Evolutionary conservation across 108 stramenopile species (phyloP).

Genomic region (Nitzschia inconspicua): DNA sequence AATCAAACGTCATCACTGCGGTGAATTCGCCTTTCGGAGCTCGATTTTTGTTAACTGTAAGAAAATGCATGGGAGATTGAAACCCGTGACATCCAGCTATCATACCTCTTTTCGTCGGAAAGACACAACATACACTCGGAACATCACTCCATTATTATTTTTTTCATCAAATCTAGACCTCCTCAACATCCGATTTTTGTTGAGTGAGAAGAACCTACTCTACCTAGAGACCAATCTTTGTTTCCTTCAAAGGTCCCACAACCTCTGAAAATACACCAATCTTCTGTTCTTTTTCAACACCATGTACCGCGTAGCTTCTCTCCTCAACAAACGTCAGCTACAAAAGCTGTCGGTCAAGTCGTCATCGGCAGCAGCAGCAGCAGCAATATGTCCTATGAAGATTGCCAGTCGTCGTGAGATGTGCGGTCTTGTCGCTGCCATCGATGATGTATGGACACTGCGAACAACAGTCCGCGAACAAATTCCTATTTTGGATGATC

Average conservation of each 20-base stretch:
- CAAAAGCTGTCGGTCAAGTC: background rate
- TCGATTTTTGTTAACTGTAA: no score
- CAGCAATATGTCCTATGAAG: background rate
- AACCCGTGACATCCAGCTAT: no score
- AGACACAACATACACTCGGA: no score
- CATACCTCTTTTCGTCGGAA: no score
- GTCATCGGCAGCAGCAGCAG: background rate
- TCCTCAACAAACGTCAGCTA: slow-evolving; percentile 13
- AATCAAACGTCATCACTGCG: no score
- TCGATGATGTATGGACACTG: slow-evolving; percentile 45
- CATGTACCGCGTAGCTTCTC: slow-evolving; percentile 21
- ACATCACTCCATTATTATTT: no score
- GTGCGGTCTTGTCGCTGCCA: slow-evolving; percentile 51
- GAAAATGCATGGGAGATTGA: no score
- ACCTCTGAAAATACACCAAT: background rate
- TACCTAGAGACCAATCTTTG: background rate
- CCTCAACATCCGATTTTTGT: no score
- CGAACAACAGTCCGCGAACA: slow-evolving; percentile 5
- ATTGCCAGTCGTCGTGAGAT: slow-evolving; percentile 16
- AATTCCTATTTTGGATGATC: slow-evolving; percentile 34
- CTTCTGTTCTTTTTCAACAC: background rate
- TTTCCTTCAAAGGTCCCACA: no score
- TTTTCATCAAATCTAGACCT: no score
- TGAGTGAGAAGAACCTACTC: background rate
- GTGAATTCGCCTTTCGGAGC: no score